Conservation (phyloP, 2,329 filamentous ascomycete genomes). For the Ceratocystis colombiana region DNA sequence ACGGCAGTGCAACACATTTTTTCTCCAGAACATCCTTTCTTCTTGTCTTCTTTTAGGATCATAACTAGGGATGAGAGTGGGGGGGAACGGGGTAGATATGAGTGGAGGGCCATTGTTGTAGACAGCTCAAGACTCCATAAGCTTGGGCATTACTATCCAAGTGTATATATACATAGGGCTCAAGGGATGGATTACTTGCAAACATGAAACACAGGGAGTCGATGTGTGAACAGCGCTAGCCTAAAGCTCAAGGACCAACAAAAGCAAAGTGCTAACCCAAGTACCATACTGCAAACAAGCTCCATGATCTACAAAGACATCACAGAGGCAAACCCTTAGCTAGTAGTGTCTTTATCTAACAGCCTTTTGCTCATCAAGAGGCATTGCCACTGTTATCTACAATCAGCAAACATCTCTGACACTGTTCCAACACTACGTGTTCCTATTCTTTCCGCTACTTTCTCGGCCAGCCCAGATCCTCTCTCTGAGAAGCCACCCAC, state of each 20-base stretch:
- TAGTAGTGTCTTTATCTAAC: no score
- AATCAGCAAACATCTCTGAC: not conserved
- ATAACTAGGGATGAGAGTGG: not conserved
- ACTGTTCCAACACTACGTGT: not conserved
- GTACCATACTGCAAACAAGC: not conserved
- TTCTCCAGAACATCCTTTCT: conserved; percentile 7
- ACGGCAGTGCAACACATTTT: conserved; percentile 8
- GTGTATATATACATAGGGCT: conserved; percentile 9
- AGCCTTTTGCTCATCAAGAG: not conserved
- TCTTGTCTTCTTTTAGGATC: not conserved
- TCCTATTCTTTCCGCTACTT: not conserved
- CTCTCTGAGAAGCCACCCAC: not conserved
- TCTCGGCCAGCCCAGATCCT: not conserved
- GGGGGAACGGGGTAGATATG: not conserved
- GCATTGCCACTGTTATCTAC: not conserved
- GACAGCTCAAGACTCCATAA: not conserved
- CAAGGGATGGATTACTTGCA: not conserved
- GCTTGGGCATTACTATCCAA: no score
- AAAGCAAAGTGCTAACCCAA: not conserved
- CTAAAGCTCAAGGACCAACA: not conserved
- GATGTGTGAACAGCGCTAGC: not conserved
- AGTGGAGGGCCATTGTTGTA: not conserved
- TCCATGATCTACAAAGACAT: not conserved
- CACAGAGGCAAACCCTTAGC: not conserved
- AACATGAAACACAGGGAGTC: conserved; percentile 1